Conservation (phyloP, 2,329 filamentous ascomycete genomes). For the Neonectria magnoliae region DNA sequence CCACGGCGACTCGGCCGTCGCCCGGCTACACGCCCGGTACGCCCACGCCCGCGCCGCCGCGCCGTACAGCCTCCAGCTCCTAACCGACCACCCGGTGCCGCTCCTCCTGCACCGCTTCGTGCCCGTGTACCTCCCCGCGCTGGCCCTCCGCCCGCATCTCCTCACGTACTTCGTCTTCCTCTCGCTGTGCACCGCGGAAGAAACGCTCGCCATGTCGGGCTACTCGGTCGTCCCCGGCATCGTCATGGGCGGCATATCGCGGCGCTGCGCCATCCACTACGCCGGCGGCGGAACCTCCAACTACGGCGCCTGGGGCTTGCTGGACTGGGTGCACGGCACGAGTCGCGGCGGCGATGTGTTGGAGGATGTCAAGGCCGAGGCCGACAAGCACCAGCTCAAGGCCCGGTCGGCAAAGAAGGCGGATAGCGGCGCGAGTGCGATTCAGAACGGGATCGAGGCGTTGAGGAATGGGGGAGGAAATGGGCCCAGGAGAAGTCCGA, state of each 20-base stretch:
- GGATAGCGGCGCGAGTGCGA: constrained; percentile 44
- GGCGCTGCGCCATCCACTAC: constrained; percentile 62
- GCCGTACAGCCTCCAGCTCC: constrained; percentile 69
- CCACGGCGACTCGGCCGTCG: constrained; percentile 60
- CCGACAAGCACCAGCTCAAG: constrained; percentile 64
- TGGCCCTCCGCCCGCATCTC: constrained; percentile 74
- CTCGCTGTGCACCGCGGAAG: constrained; percentile 71
- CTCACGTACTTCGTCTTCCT: constrained; percentile 76
- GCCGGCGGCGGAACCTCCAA: constrained; percentile 66
- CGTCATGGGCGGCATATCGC: constrained; percentile 61
- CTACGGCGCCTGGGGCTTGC: constrained; percentile 68
- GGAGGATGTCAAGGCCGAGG: constrained; percentile 65
- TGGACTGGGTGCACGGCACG: constrained; percentile 71
- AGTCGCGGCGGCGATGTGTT: constrained; percentile 61
- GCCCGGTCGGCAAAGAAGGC: constrained; percentile 50
- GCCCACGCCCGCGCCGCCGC: constrained; percentile 65
- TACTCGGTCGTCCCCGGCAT: constrained; percentile 69
- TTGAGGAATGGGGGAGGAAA: constrained; percentile 37
- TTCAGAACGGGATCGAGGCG: constrained; percentile 48
- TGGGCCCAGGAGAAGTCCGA: constrained; percentile 41
- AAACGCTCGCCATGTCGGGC: constrained; percentile 73
- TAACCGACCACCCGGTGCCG: constrained; percentile 74
- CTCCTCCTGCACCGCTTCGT: constrained; percentile 71
- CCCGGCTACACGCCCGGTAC: constrained; percentile 55
- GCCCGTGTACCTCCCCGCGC: constrained; percentile 72